A percentile compares a stretch with the other conserved stretches of the same genome.
phyloP scores from a whole-genome alignment of 345 rosid genomes.

The thale cress (Arabidopsis thaliana) region TAIR10.1 NC_003076.8:4921001-4921500 shows the following conservation, averaged over 20 bases:
- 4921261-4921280: conserved; percentile 24
- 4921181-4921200: not conserved
- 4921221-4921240: not conserved
- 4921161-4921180: not conserved
- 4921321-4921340: conserved; percentile 36
- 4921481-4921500: conserved; percentile 58
- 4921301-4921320: conserved; percentile 30
- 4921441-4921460: conserved; percentile 18
- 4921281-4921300: conserved; percentile 32
- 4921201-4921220: not conserved
- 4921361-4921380: conserved; percentile 18
- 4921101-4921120: not conserved
- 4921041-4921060: not conserved
- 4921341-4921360: conserved; percentile 34
- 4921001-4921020: not conserved
- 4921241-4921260: not conserved
- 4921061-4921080: not conserved
- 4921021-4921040: not conserved
- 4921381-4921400: conserved; percentile 28
- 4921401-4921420: conserved; percentile 16
- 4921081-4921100: not conserved
- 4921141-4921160: not conserved
- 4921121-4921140: not conserved
- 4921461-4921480: conserved; percentile 13
- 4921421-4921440: conserved; percentile 34